A percentile compares a stretch with the other conserved stretches of the same genome.
Conservation (phyloP, 106 monocot genomes). For the Platanthera zijinensis region DNA sequence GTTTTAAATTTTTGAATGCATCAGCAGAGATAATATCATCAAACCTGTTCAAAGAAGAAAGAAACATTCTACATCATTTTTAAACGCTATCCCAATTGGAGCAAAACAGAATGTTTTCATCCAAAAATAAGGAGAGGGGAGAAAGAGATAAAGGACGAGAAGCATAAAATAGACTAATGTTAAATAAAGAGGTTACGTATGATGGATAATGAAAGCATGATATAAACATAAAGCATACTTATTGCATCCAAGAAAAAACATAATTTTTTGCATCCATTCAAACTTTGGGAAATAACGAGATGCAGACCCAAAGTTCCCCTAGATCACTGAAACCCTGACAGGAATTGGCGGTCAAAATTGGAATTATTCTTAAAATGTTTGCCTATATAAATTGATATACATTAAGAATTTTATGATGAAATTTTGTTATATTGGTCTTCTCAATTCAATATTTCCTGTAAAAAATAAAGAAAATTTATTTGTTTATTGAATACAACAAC, state of each 20-base stretch:
- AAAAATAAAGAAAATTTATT: too few relatives aligned
- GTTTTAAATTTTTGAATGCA: constrained; percentile 94
- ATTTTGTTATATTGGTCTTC: too few relatives aligned
- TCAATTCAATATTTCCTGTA: too few relatives aligned
- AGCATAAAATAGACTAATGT: background rate
- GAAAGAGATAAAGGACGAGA: background rate
- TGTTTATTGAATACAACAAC: too few relatives aligned
- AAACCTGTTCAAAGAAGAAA: constrained; percentile 40
- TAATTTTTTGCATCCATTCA: background rate
- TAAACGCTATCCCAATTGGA: background rate
- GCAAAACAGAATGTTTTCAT: background rate
- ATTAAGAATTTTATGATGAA: too few relatives aligned
- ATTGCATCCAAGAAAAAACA: background rate
- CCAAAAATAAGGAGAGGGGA: background rate
- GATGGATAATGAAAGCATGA: background rate
- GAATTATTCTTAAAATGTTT: too few relatives aligned
- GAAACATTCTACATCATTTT: background rate
- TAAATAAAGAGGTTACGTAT: too few relatives aligned
- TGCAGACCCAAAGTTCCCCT: background rate
- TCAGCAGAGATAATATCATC: constrained; percentile 93
- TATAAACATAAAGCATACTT: background rate
- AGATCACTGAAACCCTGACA: too few relatives aligned
- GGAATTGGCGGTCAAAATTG: too few relatives aligned
- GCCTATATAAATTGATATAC: too few relatives aligned
- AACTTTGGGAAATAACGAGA: background rate